Base-by-base conservation (phyloP, 2,329 filamentous ascomycete species). In the Cercospora sp. region DNA sequence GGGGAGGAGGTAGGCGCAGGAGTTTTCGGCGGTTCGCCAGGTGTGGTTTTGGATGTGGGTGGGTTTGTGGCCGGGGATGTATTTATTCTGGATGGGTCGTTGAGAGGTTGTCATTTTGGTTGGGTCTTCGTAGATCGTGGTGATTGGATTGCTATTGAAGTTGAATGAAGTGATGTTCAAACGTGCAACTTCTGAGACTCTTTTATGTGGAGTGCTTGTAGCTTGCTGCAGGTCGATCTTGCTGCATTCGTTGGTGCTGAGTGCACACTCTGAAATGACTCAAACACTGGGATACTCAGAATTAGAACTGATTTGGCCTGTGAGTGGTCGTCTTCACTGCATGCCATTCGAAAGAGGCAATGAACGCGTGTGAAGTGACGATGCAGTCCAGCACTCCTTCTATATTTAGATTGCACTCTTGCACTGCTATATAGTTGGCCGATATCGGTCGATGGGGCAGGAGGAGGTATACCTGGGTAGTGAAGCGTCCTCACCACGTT, bases 11-110 rank as follows among this genome's bases (percentile, higher is more conserved):
- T 76, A 76, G 20, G 71, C 68, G 13, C 78, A 78, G 20, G 79
- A 81, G 75, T 83, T 82, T 62, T 81, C 78, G 31, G 80, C 81
- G 2, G 80, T 83, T 48, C 82, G 80, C 79, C 78, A 80, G 68
- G 78, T 76, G 72, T 83, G 82, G n/a, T 81, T 80, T 55, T 76
- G 77, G 53, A 82, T 78, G 59, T 82, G 80, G 0, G 77, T 77
- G 20, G 75, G 70, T 61, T 79, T 76, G 72, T 83, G 80, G 66
- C 81, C 80, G 61, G 82, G 81, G 26, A 81, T 67, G 67, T 83
- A 83, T 30, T 62, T 48, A 28, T 68, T 64, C 18, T 68, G 63
- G 18, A 9, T 18, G 6, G 36, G 16, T 45, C 18, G 53, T 18
- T 28, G n/a, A n/a, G 40, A 45, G 42, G 60, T 31, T 12, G 65